Percentiles rank a stretch among this genome's conserved stretches.
These are phyloP conservation scores for Suillus sp. DNA, from an alignment of 768 basidiomycete genomes.

Conservation along the genomic window DNA sequence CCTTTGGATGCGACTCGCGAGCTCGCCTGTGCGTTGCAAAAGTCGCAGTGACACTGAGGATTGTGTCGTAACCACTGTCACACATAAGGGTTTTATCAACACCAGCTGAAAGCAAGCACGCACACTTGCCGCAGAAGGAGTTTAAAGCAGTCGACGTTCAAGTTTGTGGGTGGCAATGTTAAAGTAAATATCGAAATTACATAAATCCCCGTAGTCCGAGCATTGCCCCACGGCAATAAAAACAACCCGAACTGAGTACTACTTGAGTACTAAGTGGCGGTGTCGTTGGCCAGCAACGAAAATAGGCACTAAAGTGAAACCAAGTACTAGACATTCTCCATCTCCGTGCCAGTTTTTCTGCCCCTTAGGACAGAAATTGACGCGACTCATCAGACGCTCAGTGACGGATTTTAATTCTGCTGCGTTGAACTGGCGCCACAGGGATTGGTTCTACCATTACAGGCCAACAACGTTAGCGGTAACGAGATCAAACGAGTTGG, in stretches of 20 bases:
- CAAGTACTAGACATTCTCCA: neutral
- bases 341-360: neutral
- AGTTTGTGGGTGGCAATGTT: neutral
- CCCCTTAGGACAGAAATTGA: neutral
- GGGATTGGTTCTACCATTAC: neutral
- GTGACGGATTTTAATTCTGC: constrained; percentile 1
- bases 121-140: neutral
- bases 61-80: neutral
- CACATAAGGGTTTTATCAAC: neutral
- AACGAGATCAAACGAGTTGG: neutral
- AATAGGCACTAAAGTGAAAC: neutral
- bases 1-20: neutral
- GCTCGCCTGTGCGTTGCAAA: neutral
- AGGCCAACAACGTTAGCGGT: constrained; percentile 6
- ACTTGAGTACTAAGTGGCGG: neutral
- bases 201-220: neutral
- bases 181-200: neutral
- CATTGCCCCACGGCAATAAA: constrained; percentile 3
- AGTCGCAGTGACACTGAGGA: neutral
- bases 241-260: neutral
- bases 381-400: neutral
- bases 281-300: constrained; percentile 7
- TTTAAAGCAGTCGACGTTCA: neutral
- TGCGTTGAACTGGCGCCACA: constrained; percentile 2
- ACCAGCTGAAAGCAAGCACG: neutral